Conservation (phyloP, 495 filamentous ascomycete species). For the Physcia stellaris region DNA sequence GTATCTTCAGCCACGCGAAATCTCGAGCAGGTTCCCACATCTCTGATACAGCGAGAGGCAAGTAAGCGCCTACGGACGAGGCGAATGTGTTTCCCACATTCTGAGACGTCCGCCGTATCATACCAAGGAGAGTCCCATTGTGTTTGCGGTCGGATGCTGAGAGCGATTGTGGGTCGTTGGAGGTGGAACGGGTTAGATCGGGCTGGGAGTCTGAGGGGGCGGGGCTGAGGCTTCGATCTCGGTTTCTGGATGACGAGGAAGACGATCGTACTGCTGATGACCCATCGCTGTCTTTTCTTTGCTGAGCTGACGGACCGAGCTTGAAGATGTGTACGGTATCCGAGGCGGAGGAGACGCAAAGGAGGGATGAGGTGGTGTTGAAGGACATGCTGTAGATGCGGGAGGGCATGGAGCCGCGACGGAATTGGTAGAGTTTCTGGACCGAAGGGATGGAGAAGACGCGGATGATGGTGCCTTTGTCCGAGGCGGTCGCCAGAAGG, state of each 20-base stretch:
- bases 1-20: slow-evolving; percentile 91
- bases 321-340: slow-evolving; percentile 98
- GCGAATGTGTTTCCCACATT: slow-evolving; percentile 84
- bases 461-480: slow-evolving; percentile 93
- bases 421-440: slow-evolving; percentile 88
- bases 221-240: slow-evolving; percentile 22
- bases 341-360: slow-evolving; percentile 89
- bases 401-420: slow-evolving; percentile 83
- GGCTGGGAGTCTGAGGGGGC: slow-evolving; percentile 24
- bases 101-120: slow-evolving; percentile 93
- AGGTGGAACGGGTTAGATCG: slow-evolving; percentile 17
- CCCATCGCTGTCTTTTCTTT: background rate
- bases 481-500: slow-evolving; percentile 86
- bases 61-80: slow-evolving; percentile 76
- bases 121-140: slow-evolving; percentile 63
- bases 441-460: slow-evolving; percentile 84
- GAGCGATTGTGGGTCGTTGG: slow-evolving; percentile 22
- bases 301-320: slow-evolving; percentile 26
- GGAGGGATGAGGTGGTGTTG: slow-evolving; percentile 80
- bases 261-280: background rate
- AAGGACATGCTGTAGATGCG: slow-evolving; percentile 99
- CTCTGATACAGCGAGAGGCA: slow-evolving; percentile 82
- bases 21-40: slow-evolving; percentile 95
- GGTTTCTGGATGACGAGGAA: slow-evolving; percentile 1
- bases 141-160: slow-evolving; percentile 29